These are phyloP conservation scores for Xylogone sp. DNA, from an alignment of 2,329 filamentous ascomycete species.

Conservation along the genomic window DNA sequence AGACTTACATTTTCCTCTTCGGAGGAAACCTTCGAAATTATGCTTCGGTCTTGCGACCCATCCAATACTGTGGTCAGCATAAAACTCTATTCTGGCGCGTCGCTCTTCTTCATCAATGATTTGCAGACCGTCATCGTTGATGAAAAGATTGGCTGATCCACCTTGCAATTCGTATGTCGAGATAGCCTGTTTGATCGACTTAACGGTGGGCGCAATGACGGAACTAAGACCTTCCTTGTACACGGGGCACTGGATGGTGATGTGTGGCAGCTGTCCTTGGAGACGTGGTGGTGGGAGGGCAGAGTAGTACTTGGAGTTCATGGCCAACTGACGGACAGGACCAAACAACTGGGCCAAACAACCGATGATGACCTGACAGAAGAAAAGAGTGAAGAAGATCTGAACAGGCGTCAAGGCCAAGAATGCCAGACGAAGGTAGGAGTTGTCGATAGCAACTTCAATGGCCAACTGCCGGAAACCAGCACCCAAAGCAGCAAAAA, in stretches of 20 bases:
- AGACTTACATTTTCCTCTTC: constrained; percentile 52
- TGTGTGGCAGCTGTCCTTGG: constrained; percentile 59
- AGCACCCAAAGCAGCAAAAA: constrained; percentile 63
- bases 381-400: constrained; percentile 79
- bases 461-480: constrained; percentile 68
- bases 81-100: constrained; percentile 62
- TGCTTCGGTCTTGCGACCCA: constrained; percentile 65
- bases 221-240: constrained; percentile 78
- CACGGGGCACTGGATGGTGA: constrained; percentile 82
- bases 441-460: constrained; percentile 61
- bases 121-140: constrained; percentile 74
- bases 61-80: constrained; percentile 65
- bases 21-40: constrained; percentile 57
- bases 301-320: constrained; percentile 81
- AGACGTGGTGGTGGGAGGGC: constrained; percentile 64
- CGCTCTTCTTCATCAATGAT: constrained; percentile 60
- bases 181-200: constrained; percentile 74
- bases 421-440: constrained; percentile 60
- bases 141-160: constrained; percentile 73
- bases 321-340: constrained; percentile 66
- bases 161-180: constrained; percentile 74
- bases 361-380: constrained; percentile 73
- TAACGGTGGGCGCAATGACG: constrained; percentile 75
- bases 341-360: constrained; percentile 74
- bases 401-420: constrained; percentile 65